These are phyloP conservation scores for Aureobasidium leucospermi DNA, from an alignment of 2,329 filamentous ascomycete species.

Conservation along the genomic window DNA sequence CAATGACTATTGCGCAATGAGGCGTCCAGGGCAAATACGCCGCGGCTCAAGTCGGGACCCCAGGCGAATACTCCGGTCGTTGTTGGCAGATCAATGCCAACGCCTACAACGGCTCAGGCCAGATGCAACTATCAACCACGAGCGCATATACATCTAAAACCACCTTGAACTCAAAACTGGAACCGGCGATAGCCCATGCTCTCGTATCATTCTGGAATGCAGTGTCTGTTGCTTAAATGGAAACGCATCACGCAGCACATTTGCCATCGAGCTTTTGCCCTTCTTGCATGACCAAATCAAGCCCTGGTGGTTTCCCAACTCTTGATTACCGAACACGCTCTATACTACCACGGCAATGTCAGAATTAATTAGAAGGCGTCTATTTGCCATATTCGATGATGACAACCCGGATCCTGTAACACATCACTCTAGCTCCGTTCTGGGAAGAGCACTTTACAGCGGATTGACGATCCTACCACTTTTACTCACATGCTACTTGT, in stretches of 20 bases:
- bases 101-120: background rate
- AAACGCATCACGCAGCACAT: background rate
- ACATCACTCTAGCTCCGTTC: background rate
- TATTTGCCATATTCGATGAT: constrained; percentile 2
- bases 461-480: background rate
- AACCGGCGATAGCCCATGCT: background rate
- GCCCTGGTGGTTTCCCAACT: background rate
- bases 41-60: background rate
- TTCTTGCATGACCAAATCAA: background rate
- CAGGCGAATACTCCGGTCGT: background rate
- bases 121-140: background rate
- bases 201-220: background rate
- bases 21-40: background rate
- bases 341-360: background rate
- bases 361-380: background rate
- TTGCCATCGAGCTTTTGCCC: background rate
- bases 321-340: no score
- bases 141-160: background rate
- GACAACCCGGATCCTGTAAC: background rate
- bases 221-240: background rate
- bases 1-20: no score
- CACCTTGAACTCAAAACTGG: background rate
- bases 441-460: background rate
- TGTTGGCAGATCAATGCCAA: background rate
- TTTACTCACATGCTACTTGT: constrained; percentile 1